Evolutionary conservation across 1,139 yeast genomes (phyloP), one percentile per base, ranked within the genome.

Genomic region (Kurtzmaniella quercitrusa): DNA sequence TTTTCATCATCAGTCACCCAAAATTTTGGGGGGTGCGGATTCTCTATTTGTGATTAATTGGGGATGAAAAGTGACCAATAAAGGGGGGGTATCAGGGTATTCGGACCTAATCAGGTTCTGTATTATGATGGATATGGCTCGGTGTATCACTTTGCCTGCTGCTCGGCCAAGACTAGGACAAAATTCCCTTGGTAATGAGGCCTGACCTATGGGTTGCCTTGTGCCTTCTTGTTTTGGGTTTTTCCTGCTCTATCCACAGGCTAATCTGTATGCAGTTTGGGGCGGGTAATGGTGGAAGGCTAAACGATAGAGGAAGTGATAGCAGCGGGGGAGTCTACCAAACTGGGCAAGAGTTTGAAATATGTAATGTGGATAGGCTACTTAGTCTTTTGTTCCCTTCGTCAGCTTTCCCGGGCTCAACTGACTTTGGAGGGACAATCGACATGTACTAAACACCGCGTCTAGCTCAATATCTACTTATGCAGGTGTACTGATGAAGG

Each of bases 1-100:
- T 56, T 34, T 38, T 24, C 34, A 33, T 39, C 31, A 11, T 27
- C 31, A 11, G 31, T n/a, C 31, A 10, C 5, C 14, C 31, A 10
- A 27, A 27, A 6, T 27, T 27, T 27, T 27, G 7, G 31, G 31
- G 31, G 31, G 31, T 27, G 31, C 31, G 31, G 31, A 27, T 27
- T 27, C 12, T 11, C 31, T 27, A 27, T 27, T 27, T 27, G 12
- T 27, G 31, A 10, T n/a, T 27, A 27, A 27, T 10, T n/a, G 31
- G 12, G 31, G 31, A 27, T 27, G 31, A 10, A 27, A n/a, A 7
- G 5, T 27, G 14, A 27, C 31, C 14, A 7, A 10, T 10, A 27
- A 11, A 27, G 31, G 14, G 31, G 12, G 31, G 31, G 31, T 27
- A 27, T 27, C 31, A 27, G 31, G n/a, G 31, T 7, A 11, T 27